Evolutionary conservation across 2,329 filamentous ascomycete genomes (phyloP).

Genomic region (Pseudogymnoascus destructans): DNA sequence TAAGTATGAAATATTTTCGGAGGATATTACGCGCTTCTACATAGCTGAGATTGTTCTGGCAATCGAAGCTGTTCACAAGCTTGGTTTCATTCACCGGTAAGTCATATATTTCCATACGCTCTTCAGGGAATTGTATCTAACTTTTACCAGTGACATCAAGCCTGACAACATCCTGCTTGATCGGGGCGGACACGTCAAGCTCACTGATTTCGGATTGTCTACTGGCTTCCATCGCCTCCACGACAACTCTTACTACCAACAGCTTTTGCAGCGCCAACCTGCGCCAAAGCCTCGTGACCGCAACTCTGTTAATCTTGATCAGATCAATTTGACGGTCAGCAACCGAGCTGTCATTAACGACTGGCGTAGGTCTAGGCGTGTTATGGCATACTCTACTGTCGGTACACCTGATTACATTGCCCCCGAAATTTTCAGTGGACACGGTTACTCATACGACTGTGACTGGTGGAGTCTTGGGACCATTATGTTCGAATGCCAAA

Average conservation of each 20-base stretch:
- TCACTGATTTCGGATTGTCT: constrained; percentile 94
- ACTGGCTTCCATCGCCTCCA: constrained; percentile 97
- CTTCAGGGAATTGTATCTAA: not conserved
- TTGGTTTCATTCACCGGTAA: constrained; percentile 96
- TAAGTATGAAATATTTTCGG: constrained; percentile 98
- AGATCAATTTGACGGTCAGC: constrained; percentile 95
- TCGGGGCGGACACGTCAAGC: constrained; percentile 88
- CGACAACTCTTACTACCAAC: constrained; percentile 96
- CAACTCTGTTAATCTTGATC: constrained; percentile 89
- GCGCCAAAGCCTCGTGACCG: constrained; percentile 64
- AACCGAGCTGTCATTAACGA: constrained; percentile 98
- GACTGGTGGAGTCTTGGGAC: constrained; percentile 99
- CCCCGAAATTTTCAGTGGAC: constrained; percentile 92
- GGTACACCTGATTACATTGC: constrained; percentile 98
- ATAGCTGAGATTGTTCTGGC: constrained; percentile 96
- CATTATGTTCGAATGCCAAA: constrained; percentile 98
- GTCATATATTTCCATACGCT: constrained; percentile 23
- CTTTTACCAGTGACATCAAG: constrained; percentile 71
- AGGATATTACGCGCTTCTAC: constrained; percentile 97
- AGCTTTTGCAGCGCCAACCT: constrained; percentile 78
- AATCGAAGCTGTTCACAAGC: constrained; percentile 96
- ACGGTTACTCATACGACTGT: constrained; percentile 91
- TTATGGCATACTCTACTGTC: constrained; percentile 97
- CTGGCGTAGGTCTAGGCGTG: constrained; percentile 87
- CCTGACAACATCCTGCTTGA: constrained; percentile 97